phyloP scores from a whole-genome alignment of 208 protist species.

The Leishmania tropica region DNA sequence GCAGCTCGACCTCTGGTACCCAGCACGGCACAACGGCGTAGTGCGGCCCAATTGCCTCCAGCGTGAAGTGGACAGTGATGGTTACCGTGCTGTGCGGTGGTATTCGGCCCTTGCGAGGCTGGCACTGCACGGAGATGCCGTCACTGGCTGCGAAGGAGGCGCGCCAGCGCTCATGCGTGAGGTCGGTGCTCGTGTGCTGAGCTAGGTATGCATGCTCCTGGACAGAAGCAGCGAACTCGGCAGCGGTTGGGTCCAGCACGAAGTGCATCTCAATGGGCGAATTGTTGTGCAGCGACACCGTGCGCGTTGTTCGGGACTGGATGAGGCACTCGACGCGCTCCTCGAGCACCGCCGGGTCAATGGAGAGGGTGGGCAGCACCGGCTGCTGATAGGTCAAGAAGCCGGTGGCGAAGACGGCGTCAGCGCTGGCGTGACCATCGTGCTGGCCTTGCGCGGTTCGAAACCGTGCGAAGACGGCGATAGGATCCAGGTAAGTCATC shows the following conservation, averaged over 20 bases:
- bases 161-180: slow-evolving; percentile 34
- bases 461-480: slow-evolving; percentile 27
- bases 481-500: slow-evolving; percentile 32
- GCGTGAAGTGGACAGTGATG: slow-evolving; percentile 69
- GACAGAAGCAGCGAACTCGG: slow-evolving; percentile 38
- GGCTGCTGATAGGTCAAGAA: slow-evolving; percentile 87
- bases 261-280: slow-evolving; percentile 76
- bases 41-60: slow-evolving; percentile 56
- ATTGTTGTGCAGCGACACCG: slow-evolving; percentile 75
- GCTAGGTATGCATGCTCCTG: slow-evolving; percentile 1
- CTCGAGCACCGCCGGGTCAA: slow-evolving; percentile 70
- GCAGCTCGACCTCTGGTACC: slow-evolving; percentile 61
- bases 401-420: slow-evolving; percentile 62
- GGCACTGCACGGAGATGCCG: slow-evolving; percentile 59
- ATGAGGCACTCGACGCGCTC: slow-evolving; percentile 83
- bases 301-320: slow-evolving; percentile 62
- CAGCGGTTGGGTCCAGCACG: slow-evolving; percentile 61
- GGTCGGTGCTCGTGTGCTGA: not conserved
- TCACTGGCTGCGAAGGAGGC: slow-evolving; percentile 31
- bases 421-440: not conserved
- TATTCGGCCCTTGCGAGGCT: slow-evolving; percentile 65
- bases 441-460: not conserved
- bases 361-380: slow-evolving; percentile 44
- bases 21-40: slow-evolving; percentile 59
- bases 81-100: slow-evolving; percentile 42